Evolutionary conservation across 345 rosid genomes (phyloP).

Genomic region (Nasturtium officinale): DNA sequence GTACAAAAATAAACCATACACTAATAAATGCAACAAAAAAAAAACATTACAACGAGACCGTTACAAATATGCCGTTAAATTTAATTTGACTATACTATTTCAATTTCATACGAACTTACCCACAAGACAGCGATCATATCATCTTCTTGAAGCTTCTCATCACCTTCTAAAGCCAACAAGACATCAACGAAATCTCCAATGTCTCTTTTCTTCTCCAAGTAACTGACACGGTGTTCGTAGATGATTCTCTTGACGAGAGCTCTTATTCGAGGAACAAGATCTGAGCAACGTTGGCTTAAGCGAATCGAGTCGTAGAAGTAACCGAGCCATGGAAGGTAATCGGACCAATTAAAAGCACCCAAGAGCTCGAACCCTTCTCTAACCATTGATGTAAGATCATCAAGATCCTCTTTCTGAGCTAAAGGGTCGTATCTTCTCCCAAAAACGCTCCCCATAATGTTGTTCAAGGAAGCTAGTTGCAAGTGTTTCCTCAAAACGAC

Average conservation of each 20-base stretch:
- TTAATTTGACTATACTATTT: slow-evolving; percentile 7
- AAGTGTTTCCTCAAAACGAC: slow-evolving; percentile 67
- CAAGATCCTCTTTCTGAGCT: slow-evolving; percentile 44
- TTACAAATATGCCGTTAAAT: slow-evolving; percentile 37
- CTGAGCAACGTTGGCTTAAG: slow-evolving; percentile 61
- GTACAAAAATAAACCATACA: not conserved
- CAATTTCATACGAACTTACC: slow-evolving; percentile 49
- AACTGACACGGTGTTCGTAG: slow-evolving; percentile 51
- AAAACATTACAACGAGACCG: slow-evolving; percentile 30
- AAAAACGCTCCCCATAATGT: slow-evolving; percentile 86
- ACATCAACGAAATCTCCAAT: slow-evolving; percentile 78
- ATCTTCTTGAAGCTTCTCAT: slow-evolving; percentile 69
- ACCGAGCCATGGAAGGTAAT: slow-evolving; percentile 68
- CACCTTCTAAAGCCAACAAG: slow-evolving; percentile 70
- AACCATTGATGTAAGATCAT: slow-evolving; percentile 62
- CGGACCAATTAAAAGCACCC: slow-evolving; percentile 86
- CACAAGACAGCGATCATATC: slow-evolving; percentile 91
- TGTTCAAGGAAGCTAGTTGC: slow-evolving; percentile 75
- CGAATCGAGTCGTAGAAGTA: slow-evolving; percentile 62
- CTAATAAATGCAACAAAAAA: not conserved
- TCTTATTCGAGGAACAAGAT: slow-evolving; percentile 72
- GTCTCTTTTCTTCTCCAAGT: slow-evolving; percentile 27
- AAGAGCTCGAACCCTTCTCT: slow-evolving; percentile 81
- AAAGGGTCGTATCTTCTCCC: slow-evolving; percentile 60
- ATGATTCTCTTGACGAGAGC: slow-evolving; percentile 58